phyloP scores from a whole-genome alignment of 371 early-diverging fungal species.

The Haplosporangium sp. region DNA sequence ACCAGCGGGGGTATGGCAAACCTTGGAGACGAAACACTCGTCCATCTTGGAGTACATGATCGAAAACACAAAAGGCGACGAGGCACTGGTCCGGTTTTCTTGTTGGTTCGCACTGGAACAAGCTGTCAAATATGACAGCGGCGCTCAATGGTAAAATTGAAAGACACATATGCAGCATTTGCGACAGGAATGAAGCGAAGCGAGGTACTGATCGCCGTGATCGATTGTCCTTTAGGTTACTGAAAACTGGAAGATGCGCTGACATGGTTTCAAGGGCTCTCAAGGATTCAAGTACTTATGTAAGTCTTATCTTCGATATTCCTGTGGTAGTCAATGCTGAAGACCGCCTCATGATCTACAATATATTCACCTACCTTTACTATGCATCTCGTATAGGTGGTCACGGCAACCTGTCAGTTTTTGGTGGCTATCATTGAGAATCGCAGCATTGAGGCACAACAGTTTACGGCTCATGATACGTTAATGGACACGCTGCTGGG shows the following conservation, averaged over 20 bases:
- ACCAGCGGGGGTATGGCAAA: constrained; percentile 17
- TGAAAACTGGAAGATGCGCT: constrained; percentile 25
- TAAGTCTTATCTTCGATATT: constrained; percentile 4
- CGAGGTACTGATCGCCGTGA: no score
- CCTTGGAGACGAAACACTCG: constrained; percentile 27
- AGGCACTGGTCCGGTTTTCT: constrained; percentile 52
- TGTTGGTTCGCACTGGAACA: constrained; percentile 50
- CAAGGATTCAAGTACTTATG: constrained; percentile 49
- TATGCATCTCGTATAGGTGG: constrained; percentile 18
- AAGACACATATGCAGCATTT: no score
- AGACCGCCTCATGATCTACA: neutral
- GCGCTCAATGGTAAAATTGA: constrained; percentile 52
- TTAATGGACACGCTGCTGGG: constrained; percentile 38
- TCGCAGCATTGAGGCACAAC: constrained; percentile 34
- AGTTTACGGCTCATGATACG: constrained; percentile 41
- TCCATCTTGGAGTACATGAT: constrained; percentile 46
- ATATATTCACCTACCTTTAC: neutral
- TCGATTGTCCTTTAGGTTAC: constrained; percentile 17
- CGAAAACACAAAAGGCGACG: constrained; percentile 38
- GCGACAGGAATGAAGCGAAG: no score
- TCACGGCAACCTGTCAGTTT: constrained; percentile 44
- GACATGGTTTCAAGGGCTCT: constrained; percentile 38
- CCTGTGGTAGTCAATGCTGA: no score
- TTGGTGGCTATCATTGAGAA: constrained; percentile 53
- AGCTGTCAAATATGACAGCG: constrained; percentile 43